These are phyloP conservation scores for Leptographium wingfieldii DNA, from an alignment of 2,329 filamentous ascomycete genomes.

Conservation along the genomic window DNA sequence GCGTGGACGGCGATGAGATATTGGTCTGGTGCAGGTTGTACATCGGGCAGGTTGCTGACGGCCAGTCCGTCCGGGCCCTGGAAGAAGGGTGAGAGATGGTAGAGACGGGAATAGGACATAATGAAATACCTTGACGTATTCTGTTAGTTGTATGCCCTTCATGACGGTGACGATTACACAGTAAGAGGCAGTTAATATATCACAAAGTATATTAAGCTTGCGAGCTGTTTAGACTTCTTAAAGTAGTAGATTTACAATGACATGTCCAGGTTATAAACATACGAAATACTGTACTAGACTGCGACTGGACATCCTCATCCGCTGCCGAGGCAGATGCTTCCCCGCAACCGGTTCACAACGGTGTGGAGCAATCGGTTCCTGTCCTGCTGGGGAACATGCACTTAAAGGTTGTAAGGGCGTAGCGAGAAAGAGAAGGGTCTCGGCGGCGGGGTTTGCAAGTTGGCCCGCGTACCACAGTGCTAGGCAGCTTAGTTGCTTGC, in stretches of 20 bases:
- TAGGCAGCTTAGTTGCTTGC: neutral
- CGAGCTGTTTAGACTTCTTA: neutral
- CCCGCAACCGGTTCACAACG: neutral
- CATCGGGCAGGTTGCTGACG: constrained; percentile 63
- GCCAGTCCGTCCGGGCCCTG: constrained; percentile 69
- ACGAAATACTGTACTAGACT: neutral
- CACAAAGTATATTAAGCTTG: too few species aligned
- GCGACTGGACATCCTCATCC: neutral
- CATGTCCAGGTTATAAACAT: neutral
- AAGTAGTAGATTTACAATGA: neutral
- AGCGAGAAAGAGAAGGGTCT: neutral
- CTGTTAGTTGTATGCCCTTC: constrained; percentile 21
- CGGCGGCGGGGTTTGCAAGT: neutral
- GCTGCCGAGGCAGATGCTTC: constrained; percentile 1
- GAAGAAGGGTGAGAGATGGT: neutral
- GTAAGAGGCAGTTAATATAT: neutral
- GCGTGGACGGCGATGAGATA: constrained; percentile 84
- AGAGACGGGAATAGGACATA: neutral
- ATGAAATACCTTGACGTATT: constrained; percentile 22
- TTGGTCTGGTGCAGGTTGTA: constrained; percentile 55
- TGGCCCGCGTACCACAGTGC: neutral
- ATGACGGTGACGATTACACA: constrained; percentile 10
- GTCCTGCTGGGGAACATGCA: neutral
- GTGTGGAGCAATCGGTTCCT: neutral
- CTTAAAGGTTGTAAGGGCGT: neutral